Percentiles rank a stretch among this genome's conserved stretches.
Evolutionary conservation across 163 green algal genomes (phyloP).

Genomic region (Chlamydomonas reinhardtii): DNA sequence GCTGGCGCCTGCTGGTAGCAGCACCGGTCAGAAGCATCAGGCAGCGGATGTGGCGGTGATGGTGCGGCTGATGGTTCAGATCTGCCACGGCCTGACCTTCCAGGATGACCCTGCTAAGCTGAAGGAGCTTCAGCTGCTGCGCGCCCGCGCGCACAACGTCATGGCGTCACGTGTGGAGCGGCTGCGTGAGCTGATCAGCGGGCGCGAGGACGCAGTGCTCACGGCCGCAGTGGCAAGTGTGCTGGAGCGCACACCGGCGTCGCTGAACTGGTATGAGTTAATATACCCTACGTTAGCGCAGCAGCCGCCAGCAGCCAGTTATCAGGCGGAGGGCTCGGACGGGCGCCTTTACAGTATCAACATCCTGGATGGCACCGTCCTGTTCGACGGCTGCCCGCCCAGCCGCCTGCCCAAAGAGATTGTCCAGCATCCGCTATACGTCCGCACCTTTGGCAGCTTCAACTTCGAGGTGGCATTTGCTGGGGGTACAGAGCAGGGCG

Average conservation of each 20-base stretch:
- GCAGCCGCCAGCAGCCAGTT: conserved; percentile 35
- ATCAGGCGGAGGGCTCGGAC: conserved; percentile 52
- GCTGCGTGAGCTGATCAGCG: neutral
- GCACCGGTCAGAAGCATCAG: neutral
- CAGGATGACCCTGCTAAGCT: neutral
- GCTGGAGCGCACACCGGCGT: conserved; percentile 17
- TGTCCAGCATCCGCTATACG: conserved; percentile 62
- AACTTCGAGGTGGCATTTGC: conserved; percentile 56
- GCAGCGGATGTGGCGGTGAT: conserved; percentile 49
- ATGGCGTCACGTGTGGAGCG: conserved; percentile 37
- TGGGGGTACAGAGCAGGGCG: neutral
- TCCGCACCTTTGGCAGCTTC: conserved; percentile 56
- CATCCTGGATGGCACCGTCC: conserved; percentile 65
- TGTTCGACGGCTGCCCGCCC: conserved; percentile 65
- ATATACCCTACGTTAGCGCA: neutral
- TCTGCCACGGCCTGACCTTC: conserved; percentile 47
- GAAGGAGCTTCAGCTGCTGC: neutral
- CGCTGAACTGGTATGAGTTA: conserved; percentile 28
- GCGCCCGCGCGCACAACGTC: conserved; percentile 53
- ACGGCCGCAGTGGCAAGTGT: conserved; percentile 45
- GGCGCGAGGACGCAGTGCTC: conserved; percentile 21
- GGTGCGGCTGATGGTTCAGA: conserved; percentile 57
- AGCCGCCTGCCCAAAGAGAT: conserved; percentile 60
- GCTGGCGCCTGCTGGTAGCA: neutral
- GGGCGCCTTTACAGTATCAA: conserved; percentile 70